These are phyloP conservation scores for Melampsora occidentalis DNA, from an alignment of 1,284 basidiomycete genomes.

Conservation along the genomic window DNA sequence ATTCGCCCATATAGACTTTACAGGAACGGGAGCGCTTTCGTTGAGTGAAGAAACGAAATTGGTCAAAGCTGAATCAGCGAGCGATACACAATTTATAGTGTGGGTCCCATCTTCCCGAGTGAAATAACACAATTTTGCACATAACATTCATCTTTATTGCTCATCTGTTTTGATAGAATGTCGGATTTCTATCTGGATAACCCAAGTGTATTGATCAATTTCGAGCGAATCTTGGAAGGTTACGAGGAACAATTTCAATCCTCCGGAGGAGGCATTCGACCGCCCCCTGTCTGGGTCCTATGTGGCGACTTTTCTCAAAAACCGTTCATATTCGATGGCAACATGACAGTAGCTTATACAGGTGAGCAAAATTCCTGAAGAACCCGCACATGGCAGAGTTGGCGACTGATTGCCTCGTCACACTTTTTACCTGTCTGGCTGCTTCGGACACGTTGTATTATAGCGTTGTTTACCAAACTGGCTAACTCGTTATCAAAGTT, in stretches of 20 bases:
- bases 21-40: slow-evolving; percentile 86
- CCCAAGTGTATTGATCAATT: slow-evolving; percentile 71
- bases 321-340: slow-evolving; percentile 43
- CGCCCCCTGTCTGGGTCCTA: slow-evolving; percentile 77
- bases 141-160: neutral
- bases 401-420: neutral
- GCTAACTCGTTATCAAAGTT: slow-evolving; percentile 29
- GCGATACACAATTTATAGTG: slow-evolving; percentile 26
- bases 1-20: slow-evolving; percentile 90
- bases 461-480: slow-evolving; percentile 35
- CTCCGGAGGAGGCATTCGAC: slow-evolving; percentile 59
- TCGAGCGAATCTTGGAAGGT: slow-evolving; percentile 82
- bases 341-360: slow-evolving; percentile 22
- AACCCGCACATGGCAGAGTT: neutral
- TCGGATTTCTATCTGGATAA: slow-evolving; percentile 95
- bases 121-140: slow-evolving; percentile 58
- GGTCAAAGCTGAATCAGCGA: slow-evolving; percentile 21
- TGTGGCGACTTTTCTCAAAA: slow-evolving; percentile 92
- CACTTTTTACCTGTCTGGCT: neutral
- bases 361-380: neutral
- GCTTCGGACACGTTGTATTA: neutral
- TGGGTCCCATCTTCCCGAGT: slow-evolving; percentile 10
- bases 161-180: slow-evolving; percentile 55
- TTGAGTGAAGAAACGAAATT: slow-evolving; percentile 79
- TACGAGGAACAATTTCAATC: slow-evolving; percentile 73